Conservation (phyloP, 1,284 basidiomycete genomes). For the Ganoderma multipileum region DNA sequence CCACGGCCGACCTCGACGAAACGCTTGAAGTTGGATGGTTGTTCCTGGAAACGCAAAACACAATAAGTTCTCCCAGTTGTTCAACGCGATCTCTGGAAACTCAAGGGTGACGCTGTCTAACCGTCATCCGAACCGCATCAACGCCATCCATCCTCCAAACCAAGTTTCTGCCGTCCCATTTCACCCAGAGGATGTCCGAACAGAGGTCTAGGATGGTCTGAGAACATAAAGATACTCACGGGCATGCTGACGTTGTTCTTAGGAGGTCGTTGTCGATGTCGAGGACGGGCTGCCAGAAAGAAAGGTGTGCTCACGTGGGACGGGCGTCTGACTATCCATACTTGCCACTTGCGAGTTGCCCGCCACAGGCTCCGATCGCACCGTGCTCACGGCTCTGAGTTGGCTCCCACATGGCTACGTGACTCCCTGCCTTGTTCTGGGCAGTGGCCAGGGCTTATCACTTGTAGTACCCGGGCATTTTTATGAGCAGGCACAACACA, state of each 20-base stretch:
- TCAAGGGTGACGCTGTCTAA: not conserved
- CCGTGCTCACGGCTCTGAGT: no score
- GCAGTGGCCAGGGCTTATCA: no score
- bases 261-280: slow-evolving; percentile 37
- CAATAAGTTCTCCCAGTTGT: slow-evolving; percentile 19
- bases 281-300: slow-evolving; percentile 25
- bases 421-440: not conserved
- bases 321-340: not conserved
- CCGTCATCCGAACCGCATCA: slow-evolving; percentile 40
- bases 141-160: slow-evolving; percentile 35
- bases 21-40: slow-evolving; percentile 91
- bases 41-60: slow-evolving; percentile 34
- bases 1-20: slow-evolving; percentile 98
- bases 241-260: slow-evolving; percentile 38
- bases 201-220: slow-evolving; percentile 6
- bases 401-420: slow-evolving; percentile 20
- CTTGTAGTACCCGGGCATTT: not conserved
- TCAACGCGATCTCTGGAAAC: not conserved
- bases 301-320: slow-evolving; percentile 27
- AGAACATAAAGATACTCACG: slow-evolving; percentile 34
- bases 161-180: slow-evolving; percentile 21
- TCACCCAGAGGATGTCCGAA: slow-evolving; percentile 8
- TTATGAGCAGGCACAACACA: slow-evolving; percentile 3
- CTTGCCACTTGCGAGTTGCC: no score
- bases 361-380: no score